Base-by-base conservation (phyloP, 192 early-diverging fungal species). In the Backusella westeae region DNA sequence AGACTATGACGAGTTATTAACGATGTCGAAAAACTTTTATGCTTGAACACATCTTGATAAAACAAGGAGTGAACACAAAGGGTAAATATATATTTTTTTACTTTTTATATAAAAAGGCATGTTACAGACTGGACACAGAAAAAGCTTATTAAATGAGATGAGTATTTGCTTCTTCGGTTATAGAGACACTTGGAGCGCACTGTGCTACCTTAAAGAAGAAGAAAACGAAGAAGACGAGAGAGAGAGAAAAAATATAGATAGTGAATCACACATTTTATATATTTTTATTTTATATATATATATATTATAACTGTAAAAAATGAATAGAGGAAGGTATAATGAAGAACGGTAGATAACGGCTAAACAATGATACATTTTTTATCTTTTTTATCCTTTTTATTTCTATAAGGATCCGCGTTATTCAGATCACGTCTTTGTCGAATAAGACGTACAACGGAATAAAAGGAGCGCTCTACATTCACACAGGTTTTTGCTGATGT, bases 401-500 rank as follows among this genome's bases (percentile, higher is more conserved):
- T 71, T 44, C 42, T 49, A 71, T 14, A 49, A 17, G 23, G 21
- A 29, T 39, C 38, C 8, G n/a, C 41, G 34, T 36, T 35, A 34
- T 34, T 39, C 26, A 32, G 17, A 71, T 89, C 84, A 23, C 88
- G 81, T 68, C 80, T 77, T 75, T 82, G 80, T 77, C 93, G 87
- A 72, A 95, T 92, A 84, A 89, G 86, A 19, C 91, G 87, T 15
- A 93, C 92, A 10, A 92, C 90, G 23, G 86, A 86, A 80, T 91
- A 93, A 76, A 93, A 95, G 8, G 92, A 92, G 84, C 88, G 88
- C 74, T 96, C 95, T n/a, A 96, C 94, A 70, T 96, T 96, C 76
- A 94, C 83, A 71, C 91, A 90, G 10, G 90, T 94, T 81, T 95
- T 94, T 53, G 94, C 94, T 34, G 88, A 90, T 29, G 94, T 90